These are phyloP conservation scores for Penicillium sp. DNA, from an alignment of 2,329 filamentous ascomycete genomes.

Conservation along the genomic window DNA sequence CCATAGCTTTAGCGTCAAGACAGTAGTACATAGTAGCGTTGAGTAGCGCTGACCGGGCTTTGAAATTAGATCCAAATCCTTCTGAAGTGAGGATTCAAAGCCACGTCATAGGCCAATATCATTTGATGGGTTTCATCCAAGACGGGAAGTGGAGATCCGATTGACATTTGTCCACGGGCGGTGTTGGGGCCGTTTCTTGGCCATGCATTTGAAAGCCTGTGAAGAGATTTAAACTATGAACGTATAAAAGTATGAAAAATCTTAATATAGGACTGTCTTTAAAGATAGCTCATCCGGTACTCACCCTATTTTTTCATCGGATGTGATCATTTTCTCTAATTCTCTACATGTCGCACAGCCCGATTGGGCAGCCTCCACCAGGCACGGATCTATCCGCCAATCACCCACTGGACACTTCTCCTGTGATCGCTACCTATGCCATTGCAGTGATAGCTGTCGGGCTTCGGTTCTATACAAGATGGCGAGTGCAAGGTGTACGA, in stretches of 20 bases:
- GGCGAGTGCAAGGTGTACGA: not conserved
- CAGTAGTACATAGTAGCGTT: not conserved
- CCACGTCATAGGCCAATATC: not conserved
- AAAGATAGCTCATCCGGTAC: not conserved
- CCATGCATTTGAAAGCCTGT: not conserved
- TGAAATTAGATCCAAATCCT: not conserved
- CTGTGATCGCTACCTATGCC: not conserved
- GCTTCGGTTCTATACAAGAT: not conserved
- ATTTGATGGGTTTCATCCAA: not conserved
- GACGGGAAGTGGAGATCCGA: not conserved
- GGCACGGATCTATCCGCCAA: not conserved
- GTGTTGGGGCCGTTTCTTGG: not conserved
- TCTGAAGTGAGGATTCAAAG: not conserved
- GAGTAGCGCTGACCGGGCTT: not conserved
- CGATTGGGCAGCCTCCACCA: not conserved
- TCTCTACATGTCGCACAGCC: not conserved
- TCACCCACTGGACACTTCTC: not conserved
- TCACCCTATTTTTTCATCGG: not conserved
- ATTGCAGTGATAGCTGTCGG: not conserved
- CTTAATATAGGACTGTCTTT: not conserved
- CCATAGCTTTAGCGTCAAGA: not conserved
- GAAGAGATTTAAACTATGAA: not conserved
- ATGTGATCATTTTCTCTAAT: not conserved
- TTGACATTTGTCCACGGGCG: not conserved
- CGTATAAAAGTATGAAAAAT: not conserved